These are phyloP conservation scores for Colletotrichum lini DNA, from an alignment of 2,329 filamentous ascomycete species.

Conservation along the genomic window DNA sequence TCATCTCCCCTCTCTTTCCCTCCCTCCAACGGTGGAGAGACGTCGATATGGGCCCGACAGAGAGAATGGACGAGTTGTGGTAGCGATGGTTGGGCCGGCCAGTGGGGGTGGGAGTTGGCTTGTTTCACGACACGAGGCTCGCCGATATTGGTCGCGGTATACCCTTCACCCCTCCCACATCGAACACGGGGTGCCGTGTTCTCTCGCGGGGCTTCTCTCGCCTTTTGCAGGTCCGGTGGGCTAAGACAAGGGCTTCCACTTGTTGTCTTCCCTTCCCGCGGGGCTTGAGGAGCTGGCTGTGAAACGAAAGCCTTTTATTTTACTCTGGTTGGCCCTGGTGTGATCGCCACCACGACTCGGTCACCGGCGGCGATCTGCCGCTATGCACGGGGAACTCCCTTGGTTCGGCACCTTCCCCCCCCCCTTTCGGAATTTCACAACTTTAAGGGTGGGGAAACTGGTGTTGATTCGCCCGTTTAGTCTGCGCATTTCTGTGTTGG, in stretches of 20 bases:
- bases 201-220: neutral
- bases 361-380: slow-evolving; percentile 34
- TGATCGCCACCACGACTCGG: slow-evolving; percentile 16
- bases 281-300: slow-evolving; percentile 36
- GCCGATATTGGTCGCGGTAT: slow-evolving; percentile 19
- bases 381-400: neutral
- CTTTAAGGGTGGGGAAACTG: neutral
- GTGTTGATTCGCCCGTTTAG: slow-evolving; percentile 1
- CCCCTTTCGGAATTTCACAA: neutral
- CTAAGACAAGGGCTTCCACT: neutral
- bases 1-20: neutral
- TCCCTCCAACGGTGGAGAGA: slow-evolving; percentile 4
- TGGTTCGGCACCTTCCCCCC: neutral
- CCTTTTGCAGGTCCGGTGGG: neutral
- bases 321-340: slow-evolving; percentile 7
- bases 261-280: neutral
- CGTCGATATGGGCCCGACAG: slow-evolving; percentile 3
- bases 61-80: neutral
- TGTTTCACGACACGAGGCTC: slow-evolving; percentile 34
- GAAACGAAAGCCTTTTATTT: slow-evolving; percentile 13
- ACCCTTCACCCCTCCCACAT: neutral
- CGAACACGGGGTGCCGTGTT: neutral
- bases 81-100: slow-evolving; percentile 12
- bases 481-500: neutral
- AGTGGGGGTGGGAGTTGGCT: slow-evolving; percentile 27